A percentile compares a stretch with the other conserved stretches of the same genome.
Evolutionary conservation across 2,329 filamentous ascomycete species (phyloP).

Genomic region (Aureobasidium melanogenum): DNA sequence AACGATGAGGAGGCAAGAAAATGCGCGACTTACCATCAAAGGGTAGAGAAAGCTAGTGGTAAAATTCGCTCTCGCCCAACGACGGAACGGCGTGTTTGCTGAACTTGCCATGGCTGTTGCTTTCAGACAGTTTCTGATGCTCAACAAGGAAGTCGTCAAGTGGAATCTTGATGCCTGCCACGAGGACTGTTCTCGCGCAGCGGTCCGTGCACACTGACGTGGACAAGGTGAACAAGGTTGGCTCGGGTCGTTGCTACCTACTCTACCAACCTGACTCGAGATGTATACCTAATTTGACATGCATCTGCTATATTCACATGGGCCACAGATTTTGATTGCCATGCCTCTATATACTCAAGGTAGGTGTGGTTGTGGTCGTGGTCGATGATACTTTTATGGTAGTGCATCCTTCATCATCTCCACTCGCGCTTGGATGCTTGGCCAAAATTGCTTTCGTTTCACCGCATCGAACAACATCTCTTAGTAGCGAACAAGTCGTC

Average conservation of each 20-base stretch:
- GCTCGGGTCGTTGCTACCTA: too few species aligned
- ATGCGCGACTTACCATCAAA: constrained; percentile 16
- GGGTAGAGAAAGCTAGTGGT: constrained; percentile 27
- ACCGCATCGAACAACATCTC: not conserved
- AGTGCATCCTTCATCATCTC: constrained; percentile 3
- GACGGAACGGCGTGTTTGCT: constrained; percentile 2
- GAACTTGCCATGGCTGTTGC: not conserved
- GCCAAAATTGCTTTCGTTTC: not conserved
- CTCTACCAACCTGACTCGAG: not conserved
- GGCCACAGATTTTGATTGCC: not conserved
- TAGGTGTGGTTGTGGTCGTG: not conserved
- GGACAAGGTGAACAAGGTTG: not conserved
- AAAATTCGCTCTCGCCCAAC: constrained; percentile 21
- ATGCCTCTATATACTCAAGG: not conserved
- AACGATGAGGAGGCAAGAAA: not conserved
- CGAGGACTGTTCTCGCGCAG: not conserved
- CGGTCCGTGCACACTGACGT: not conserved
- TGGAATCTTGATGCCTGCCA: constrained; percentile 5
- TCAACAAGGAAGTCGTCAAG: not conserved
- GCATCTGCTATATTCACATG: not conserved
- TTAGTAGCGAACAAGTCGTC: not conserved
- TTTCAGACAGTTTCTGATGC: not conserved
- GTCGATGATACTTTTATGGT: not conserved
- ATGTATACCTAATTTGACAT: not conserved
- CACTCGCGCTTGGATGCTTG: not conserved